phyloP scores from a whole-genome alignment of 108 stramenopile genomes.

The Nannochloropsis granulata region DNA sequence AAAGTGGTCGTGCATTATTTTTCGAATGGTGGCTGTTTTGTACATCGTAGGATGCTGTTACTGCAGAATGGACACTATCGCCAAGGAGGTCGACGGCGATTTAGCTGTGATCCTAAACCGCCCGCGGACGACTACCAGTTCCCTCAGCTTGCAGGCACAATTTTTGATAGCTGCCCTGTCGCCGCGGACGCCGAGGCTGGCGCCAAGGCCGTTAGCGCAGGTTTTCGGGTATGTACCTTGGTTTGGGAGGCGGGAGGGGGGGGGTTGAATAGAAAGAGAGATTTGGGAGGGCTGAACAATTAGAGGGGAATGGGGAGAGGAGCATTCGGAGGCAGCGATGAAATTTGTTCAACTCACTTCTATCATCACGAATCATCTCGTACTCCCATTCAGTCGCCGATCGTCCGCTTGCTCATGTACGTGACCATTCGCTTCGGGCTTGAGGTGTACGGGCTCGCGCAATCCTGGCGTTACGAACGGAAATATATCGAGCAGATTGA shows the following conservation, averaged over 20 bases:
- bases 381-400: not conserved
- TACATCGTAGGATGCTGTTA: not conserved
- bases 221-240: not conserved
- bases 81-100: not conserved
- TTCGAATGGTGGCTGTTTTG: not conserved
- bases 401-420: not conserved
- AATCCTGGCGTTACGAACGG: not conserved
- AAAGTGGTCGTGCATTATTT: not conserved
- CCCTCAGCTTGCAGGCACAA: not conserved
- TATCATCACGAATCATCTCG: too few species aligned
- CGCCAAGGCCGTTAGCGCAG: not conserved
- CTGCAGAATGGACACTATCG: not conserved
- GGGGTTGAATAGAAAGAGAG: too few species aligned
- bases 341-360: too few species aligned
- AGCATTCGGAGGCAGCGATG: too few species aligned
- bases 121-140: not conserved
- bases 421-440: not conserved
- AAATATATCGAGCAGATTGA: not conserved
- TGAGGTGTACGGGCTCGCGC: not conserved
- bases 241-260: not conserved
- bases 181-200: not conserved
- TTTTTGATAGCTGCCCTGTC: not conserved
- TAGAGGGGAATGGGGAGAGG: too few species aligned
- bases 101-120: not conserved
- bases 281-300: too few species aligned